Conservation (phyloP, 441 rosid species). For the Adansonia gregorii region DNA sequence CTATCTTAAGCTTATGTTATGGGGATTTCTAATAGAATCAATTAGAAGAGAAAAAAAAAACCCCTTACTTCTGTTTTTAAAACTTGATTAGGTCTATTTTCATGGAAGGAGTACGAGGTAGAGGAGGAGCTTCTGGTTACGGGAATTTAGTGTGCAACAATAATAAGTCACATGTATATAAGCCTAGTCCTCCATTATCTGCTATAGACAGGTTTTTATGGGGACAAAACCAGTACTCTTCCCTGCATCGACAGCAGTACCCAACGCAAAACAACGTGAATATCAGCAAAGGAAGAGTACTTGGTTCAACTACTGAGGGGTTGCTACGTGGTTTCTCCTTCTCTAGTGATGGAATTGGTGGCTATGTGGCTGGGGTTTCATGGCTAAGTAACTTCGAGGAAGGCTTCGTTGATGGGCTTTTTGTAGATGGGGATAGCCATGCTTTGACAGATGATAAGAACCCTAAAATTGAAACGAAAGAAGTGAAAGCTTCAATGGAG, state of each 20-base stretch:
- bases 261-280: constrained; percentile 30
- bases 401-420: constrained; percentile 42
- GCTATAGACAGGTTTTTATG: constrained; percentile 77
- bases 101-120: constrained; percentile 50
- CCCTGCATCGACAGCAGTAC: constrained; percentile 26
- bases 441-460: constrained; percentile 31
- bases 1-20: constrained; percentile 32
- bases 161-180: constrained; percentile 26
- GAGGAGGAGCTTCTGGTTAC: constrained; percentile 20
- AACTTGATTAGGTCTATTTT: constrained; percentile 21
- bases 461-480: constrained; percentile 35
- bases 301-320: constrained; percentile 32
- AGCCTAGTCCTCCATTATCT: constrained; percentile 61
- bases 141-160: constrained; percentile 29
- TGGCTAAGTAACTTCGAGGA: constrained; percentile 41
- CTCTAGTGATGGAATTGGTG: constrained; percentile 29
- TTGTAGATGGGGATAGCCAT: constrained; percentile 36
- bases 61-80: constrained; percentile 12
- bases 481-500: constrained; percentile 30
- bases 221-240: constrained; percentile 42
- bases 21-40: constrained; percentile 31
- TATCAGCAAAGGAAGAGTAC: constrained; percentile 27
- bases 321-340: constrained; percentile 32
- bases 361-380: constrained; percentile 2
- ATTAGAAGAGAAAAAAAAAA: neutral